phyloP scores from a whole-genome alignment of 2,329 filamentous ascomycete genomes.

The Fusarium xylarioides region DNA sequence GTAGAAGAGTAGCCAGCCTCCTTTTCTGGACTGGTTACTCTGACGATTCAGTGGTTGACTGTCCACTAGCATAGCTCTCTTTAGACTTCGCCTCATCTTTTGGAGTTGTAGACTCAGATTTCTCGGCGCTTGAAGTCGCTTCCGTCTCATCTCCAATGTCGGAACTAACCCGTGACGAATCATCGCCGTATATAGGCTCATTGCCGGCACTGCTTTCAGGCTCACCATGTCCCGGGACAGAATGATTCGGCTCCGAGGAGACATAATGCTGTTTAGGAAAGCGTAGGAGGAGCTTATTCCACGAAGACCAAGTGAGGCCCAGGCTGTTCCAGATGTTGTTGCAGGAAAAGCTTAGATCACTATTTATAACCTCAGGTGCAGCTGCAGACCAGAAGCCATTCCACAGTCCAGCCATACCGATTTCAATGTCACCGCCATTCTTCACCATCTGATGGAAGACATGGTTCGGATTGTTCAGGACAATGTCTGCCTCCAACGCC shows the following conservation, averaged over 20 bases:
- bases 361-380: not conserved
- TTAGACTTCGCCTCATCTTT: not conserved
- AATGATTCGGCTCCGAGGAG: not conserved
- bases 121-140: too few species aligned
- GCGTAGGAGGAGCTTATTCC: not conserved
- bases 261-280: not conserved
- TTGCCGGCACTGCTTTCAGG: not conserved
- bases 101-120: not conserved
- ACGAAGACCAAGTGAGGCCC: not conserved
- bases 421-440: not conserved
- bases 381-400: not conserved
- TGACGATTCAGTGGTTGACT: not conserved
- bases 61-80: too few species aligned
- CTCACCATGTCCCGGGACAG: not conserved
- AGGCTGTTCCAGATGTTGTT: not conserved
- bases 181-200: not conserved
- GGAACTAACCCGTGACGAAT: not conserved
- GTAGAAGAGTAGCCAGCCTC: not conserved
- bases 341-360: not conserved
- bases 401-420: not conserved
- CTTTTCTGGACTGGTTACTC: too few species aligned
- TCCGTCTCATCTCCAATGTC: not conserved
- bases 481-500: not conserved
- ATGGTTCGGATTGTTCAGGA: not conserved
- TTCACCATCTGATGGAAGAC: not conserved